Base-by-base conservation (phyloP, 163 green algal species). In the Chloroidium sp. region DNA sequence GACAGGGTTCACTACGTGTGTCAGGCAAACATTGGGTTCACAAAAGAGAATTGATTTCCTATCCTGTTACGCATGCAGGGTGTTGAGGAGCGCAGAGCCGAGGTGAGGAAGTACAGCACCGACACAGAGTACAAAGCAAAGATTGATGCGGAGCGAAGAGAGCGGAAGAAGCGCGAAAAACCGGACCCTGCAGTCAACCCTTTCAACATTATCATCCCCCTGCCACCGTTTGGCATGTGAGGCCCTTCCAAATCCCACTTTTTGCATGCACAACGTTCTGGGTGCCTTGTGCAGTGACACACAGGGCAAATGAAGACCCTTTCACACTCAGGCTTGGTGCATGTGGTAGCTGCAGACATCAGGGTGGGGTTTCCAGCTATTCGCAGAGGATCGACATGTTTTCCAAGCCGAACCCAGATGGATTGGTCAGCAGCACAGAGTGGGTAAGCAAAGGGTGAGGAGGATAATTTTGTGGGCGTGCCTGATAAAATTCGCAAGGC, bases 201-300 rank as follows among this genome's bases (percentile, higher is more conserved):
- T 62, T 74, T 79, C 10, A n/a, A 79, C 75, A 89, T 94, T 75
- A 69, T 93, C 3, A 87, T 95, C 3, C 90, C 91, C 10, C 83
- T 94, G 79, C 84, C 90, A 69, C 86, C 90, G 0, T 93, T 95
- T 79, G 79, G 74, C 75, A 78, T 79, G 75, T 79, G 1, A 3
- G 59, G 10, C 60, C 75, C 14, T 36, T 36, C 36, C 36, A 36
- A 36, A 36, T 36, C 36, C 36, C 36, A 36, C 36, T 36, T 36
- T 36, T 36, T 36, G 36, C 36, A 36, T 36, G 36, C 36, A 36
- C 36, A 36, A 36, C 36, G 36, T 36, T 36, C 36, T 36, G 36
- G 36, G 36, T 36, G 36, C 36, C 36, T 36, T 36, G 36, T 36
- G 36, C 36, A 36, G 36, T 36, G 36, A 36, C 36, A 36, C 36